Base-by-base conservation (phyloP, 257 asterid species). In the Echium plantagineum region DNA sequence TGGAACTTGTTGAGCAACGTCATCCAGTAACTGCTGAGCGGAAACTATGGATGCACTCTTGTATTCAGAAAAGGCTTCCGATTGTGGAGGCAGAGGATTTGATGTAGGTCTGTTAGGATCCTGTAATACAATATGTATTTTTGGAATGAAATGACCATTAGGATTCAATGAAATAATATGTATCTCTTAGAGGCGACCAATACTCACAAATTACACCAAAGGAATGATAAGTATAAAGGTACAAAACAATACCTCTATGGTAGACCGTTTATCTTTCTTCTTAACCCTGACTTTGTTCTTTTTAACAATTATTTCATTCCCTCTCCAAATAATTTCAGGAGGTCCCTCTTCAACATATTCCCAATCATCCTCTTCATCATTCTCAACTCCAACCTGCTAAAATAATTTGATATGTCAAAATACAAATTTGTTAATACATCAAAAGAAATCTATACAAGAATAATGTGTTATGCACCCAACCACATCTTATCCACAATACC, bases 311-410 rank as follows among this genome's bases (percentile, higher is more conserved):
- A 91, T 91, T 80, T 91, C 98, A 75, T 91, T 88, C 30, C 97
- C 98, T 72, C 84, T 88, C 95, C 96, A 91, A 67, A 88, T 88
- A 72, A 91, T 84, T 81, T 85, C 98, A 19, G 98, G 93, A 60
- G 94, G 95, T 53, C 98, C 98, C 24, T 83, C 98, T 69, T 91
- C 96, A 67, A 85, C 80, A 66, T 91, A 91, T 76, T 91, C 98
- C 87, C 94, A 91, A 48, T 74, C 77, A 13, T 69, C 97, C 69
- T 78, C 87, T 51, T 77, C 93, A 58, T 77, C 94, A 61, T 62
- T 63, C 52, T 77, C 87, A 62, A 48, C 21, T 55, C 68, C 86
- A 66, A 42, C 76, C 95, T 87, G 83, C 66, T 62, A 17, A 47
- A 62, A 60, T 12, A 26, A 56, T 13, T 42, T 42, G 16, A 10